These are phyloP conservation scores for Rhizopogon vesiculosus DNA, from an alignment of 768 basidiomycete species.

Conservation along the genomic window DNA sequence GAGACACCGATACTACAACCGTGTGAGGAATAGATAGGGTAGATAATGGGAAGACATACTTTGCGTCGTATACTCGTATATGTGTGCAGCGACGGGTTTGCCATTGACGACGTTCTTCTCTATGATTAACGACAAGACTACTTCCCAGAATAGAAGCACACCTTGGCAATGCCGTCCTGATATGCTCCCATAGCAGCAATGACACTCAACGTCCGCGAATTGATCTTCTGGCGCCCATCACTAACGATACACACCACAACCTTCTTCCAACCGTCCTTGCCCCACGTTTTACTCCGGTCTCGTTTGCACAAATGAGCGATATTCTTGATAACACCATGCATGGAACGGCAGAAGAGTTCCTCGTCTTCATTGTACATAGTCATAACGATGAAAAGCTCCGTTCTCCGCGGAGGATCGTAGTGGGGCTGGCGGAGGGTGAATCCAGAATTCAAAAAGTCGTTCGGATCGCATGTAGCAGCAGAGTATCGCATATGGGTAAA, in stretches of 20 bases:
- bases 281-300: conserved; percentile 91
- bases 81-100: conserved; percentile 81
- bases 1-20: conserved; percentile 67
- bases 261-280: conserved; percentile 97
- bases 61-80: conserved; percentile 94
- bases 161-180: conserved; percentile 91
- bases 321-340: conserved; percentile 97
- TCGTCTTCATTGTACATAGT: conserved; percentile 98
- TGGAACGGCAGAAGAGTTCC: conserved; percentile 84
- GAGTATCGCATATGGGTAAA: conserved; percentile 96
- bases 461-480: conserved; percentile 94
- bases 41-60: conserved; percentile 39
- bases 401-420: conserved; percentile 86
- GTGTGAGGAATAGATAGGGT: background rate
- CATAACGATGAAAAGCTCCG: conserved; percentile 95
- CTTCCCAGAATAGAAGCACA: conserved; percentile 20
- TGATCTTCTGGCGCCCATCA: conserved; percentile 83
- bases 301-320: conserved; percentile 84
- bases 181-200: conserved; percentile 93
- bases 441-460: conserved; percentile 76
- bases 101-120: conserved; percentile 69
- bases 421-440: conserved; percentile 90
- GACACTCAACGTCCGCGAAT: conserved; percentile 75
- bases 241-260: conserved; percentile 91
- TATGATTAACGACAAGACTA: background rate